Conservation (phyloP, 768 basidiomycete species). For the Xerocomellus intermedius region DNA sequence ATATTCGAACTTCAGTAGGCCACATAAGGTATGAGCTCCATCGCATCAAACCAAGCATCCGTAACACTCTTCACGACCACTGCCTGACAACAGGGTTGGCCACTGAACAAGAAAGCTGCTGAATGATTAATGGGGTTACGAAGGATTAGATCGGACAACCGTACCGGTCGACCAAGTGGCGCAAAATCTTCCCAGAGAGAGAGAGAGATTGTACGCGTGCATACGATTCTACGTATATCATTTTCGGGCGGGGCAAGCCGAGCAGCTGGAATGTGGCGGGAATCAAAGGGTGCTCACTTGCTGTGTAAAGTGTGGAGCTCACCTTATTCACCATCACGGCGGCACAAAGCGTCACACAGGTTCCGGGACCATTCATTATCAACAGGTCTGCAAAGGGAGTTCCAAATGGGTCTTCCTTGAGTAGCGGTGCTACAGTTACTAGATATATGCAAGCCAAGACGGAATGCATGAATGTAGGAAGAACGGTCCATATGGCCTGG, state of each 20-base stretch:
- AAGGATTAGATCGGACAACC: constrained; percentile 54
- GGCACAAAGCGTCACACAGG: constrained; percentile 76
- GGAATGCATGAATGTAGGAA: constrained; percentile 61
- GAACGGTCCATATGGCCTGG: constrained; percentile 70
- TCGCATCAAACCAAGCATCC: constrained; percentile 63
- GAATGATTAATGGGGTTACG: background rate
- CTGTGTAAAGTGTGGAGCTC: constrained; percentile 26
- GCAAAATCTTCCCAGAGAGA: constrained; percentile 79
- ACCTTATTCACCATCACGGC: constrained; percentile 74
- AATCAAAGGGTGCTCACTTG: background rate
- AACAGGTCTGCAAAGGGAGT: constrained; percentile 66
- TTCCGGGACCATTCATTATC: constrained; percentile 93
- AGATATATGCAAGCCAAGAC: constrained; percentile 60
- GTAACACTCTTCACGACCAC: constrained; percentile 46
- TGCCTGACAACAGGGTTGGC: constrained; percentile 53
- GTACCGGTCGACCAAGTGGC: constrained; percentile 78
- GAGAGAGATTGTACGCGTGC: constrained; percentile 82
- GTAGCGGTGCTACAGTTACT: constrained; percentile 53
- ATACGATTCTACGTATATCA: constrained; percentile 93
- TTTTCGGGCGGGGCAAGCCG: constrained; percentile 62
- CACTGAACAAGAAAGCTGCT: constrained; percentile 88
- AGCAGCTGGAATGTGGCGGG: constrained; percentile 53
- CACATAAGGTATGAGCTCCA: background rate
- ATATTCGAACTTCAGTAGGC: background rate
- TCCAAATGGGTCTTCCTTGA: constrained; percentile 19